Conservation (phyloP, 306 rosid genomes). For the Quercus alba region DNA sequence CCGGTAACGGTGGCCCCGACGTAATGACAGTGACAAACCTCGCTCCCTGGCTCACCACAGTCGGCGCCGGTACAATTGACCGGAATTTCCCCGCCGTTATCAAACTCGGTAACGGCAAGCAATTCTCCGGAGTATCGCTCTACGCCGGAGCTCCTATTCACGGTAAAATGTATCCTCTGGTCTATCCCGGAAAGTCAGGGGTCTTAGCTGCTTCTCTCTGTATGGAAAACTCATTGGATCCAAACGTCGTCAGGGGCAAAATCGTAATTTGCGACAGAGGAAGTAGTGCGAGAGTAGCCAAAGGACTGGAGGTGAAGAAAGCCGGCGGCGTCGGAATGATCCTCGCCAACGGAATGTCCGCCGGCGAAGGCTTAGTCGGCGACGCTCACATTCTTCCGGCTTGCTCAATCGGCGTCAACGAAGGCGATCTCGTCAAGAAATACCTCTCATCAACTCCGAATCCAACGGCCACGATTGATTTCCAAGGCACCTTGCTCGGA, state of each 20-base stretch:
- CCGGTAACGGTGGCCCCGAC: conserved; percentile 80
- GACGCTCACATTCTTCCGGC: conserved; percentile 87
- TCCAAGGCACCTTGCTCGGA: conserved; percentile 73
- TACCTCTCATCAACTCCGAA: conserved; percentile 45
- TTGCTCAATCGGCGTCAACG: conserved; percentile 69
- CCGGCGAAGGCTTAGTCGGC: conserved; percentile 84
- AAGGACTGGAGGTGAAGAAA: conserved; percentile 78
- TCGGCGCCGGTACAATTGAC: conserved; percentile 89
- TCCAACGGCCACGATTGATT: conserved; percentile 72
- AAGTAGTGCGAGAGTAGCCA: conserved; percentile 72
- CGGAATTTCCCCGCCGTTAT: conserved; percentile 76
- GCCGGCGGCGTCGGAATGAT: conserved; percentile 95
- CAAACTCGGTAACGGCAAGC: conserved; percentile 57
- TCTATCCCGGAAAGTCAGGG: conserved; percentile 80
- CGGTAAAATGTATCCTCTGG: conserved; percentile 60
- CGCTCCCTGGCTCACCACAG: conserved; percentile 86
- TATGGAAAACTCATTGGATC: conserved; percentile 78
- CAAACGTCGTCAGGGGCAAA: conserved; percentile 57
- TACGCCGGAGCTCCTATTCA: conserved; percentile 63
- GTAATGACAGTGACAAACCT: conserved; percentile 79
- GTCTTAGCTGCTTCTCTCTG: conserved; percentile 65
- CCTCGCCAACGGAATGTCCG: conserved; percentile 65
- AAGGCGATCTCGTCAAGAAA: conserved; percentile 59
- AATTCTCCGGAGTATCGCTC: conserved; percentile 60
- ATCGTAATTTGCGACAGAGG: conserved; percentile 88